phyloP scores from a whole-genome alignment of 2,329 filamentous ascomycete species.

The Paradendryphiella salina region DNA sequence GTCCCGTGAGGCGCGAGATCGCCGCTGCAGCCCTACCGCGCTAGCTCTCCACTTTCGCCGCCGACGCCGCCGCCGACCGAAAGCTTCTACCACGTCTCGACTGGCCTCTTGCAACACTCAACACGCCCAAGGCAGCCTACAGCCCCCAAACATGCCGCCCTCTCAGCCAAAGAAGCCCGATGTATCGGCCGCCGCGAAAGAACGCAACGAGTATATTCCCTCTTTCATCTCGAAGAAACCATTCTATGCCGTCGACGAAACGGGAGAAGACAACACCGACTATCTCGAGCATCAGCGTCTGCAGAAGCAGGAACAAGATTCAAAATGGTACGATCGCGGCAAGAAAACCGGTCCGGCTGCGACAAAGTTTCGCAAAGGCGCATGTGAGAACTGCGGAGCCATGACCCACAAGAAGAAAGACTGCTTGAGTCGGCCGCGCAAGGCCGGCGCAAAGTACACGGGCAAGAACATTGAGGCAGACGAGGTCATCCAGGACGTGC shows the following conservation, averaged over 20 bases:
- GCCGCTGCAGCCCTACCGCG: slow-evolving; percentile 37
- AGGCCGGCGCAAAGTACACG: slow-evolving; percentile 87
- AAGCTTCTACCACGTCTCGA: slow-evolving; percentile 8
- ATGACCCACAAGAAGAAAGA: slow-evolving; percentile 97
- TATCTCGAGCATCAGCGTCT: slow-evolving; percentile 97
- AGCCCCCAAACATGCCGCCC: slow-evolving; percentile 50
- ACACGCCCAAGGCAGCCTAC: slow-evolving; percentile 1
- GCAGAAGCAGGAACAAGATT: slow-evolving; percentile 68
- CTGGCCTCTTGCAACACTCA: not conserved
- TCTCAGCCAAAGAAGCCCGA: slow-evolving; percentile 55
- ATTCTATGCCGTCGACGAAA: slow-evolving; percentile 86
- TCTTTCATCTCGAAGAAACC: slow-evolving; percentile 97
- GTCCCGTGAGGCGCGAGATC: slow-evolving; percentile 25
- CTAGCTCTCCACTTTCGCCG: slow-evolving; percentile 29
- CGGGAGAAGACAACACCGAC: slow-evolving; percentile 67
- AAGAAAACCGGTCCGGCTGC: slow-evolving; percentile 82
- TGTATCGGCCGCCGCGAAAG: slow-evolving; percentile 66
- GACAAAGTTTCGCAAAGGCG: slow-evolving; percentile 96
- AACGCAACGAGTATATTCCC: slow-evolving; percentile 97
- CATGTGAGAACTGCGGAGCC: slow-evolving; percentile 96
- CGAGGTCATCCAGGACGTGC: slow-evolving; percentile 80
- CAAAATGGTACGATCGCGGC: slow-evolving; percentile 92
- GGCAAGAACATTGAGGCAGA: slow-evolving; percentile 93
- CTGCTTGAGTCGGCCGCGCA: slow-evolving; percentile 84
- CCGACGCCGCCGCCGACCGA: slow-evolving; percentile 12